phyloP scores from a whole-genome alignment of 1,284 basidiomycete genomes.

The Heterobasidion irregulare region DNA sequence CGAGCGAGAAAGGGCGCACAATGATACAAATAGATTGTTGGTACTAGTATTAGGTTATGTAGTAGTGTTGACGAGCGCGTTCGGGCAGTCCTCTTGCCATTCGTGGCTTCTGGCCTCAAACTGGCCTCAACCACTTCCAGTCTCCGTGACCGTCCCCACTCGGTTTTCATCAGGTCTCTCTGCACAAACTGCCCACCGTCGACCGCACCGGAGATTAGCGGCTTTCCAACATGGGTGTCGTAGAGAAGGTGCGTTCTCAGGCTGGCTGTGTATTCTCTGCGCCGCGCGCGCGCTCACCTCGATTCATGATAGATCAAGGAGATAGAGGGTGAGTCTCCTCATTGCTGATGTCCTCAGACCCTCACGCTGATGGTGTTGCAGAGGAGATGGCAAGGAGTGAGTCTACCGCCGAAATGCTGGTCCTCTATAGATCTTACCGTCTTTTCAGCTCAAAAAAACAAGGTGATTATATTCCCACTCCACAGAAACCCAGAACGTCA shows the following conservation, averaged over 20 bases:
- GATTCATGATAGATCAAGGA: slow-evolving; percentile 69
- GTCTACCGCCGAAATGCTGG: slow-evolving; percentile 22
- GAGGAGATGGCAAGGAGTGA: slow-evolving; percentile 94
- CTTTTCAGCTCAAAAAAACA: slow-evolving; percentile 81
- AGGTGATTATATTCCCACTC: slow-evolving; percentile 32
- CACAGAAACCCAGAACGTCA: background rate
- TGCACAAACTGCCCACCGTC: background rate
- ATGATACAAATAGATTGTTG: no score
- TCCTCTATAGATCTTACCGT: slow-evolving; percentile 5
- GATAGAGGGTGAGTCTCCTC: slow-evolving; percentile 68
- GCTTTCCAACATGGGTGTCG: slow-evolving; percentile 61
- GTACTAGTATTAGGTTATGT: no score
- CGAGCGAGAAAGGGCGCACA: no score
- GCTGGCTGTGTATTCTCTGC: no score
- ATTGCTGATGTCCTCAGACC: background rate
- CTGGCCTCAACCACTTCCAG: no score
- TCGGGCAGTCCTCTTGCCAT: no score
- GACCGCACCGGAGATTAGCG: no score
- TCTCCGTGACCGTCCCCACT: background rate
- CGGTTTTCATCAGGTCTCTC: background rate
- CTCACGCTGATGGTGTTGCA: slow-evolving; percentile 21
- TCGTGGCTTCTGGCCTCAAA: no score
- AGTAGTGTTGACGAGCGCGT: no score
- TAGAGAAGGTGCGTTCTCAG: slow-evolving; percentile 64
- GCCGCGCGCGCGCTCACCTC: no score